Conservation (phyloP, 129 eudicot species). For the Smallanthus sonchifolius region DNA sequence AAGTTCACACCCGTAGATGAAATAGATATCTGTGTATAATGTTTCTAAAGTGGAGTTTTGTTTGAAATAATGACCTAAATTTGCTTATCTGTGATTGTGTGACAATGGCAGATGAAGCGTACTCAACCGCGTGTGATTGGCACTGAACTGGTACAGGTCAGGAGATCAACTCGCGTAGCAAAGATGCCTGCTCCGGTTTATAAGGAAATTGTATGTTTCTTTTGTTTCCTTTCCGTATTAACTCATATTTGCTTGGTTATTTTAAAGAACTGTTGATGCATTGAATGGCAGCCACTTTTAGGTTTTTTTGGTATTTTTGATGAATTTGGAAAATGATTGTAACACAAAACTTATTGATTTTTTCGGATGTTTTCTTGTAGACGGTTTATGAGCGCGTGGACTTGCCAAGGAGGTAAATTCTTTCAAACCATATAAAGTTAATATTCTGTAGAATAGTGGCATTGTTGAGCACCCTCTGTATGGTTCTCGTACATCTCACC, state of each 20-base stretch:
- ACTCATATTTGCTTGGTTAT: background rate
- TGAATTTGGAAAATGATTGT: background rate
- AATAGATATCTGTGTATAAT: background rate
- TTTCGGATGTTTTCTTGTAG: conserved; percentile 32
- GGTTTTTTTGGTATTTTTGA: background rate
- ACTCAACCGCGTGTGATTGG: conserved; percentile 51
- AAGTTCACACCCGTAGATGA: background rate
- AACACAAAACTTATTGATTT: background rate
- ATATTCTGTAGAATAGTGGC: background rate
- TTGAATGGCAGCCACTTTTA: background rate
- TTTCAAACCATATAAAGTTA: background rate
- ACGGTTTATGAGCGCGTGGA: conserved; percentile 41
- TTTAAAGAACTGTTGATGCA: background rate
- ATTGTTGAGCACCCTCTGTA: background rate
- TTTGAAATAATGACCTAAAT: background rate
- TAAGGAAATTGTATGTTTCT: conserved; percentile 48
- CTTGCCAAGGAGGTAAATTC: conserved; percentile 47
- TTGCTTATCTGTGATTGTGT: background rate
- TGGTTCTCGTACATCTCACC: no score
- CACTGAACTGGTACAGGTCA: conserved; percentile 73
- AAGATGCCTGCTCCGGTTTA: conserved; percentile 69
- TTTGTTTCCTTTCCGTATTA: background rate
- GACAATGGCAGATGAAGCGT: conserved; percentile 52
- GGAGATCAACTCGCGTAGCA: conserved; percentile 72
- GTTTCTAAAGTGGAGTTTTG: background rate